phyloP scores from a whole-genome alignment of 495 filamentous ascomycete species.

The Thermochaetoides thermophila region DNA sequence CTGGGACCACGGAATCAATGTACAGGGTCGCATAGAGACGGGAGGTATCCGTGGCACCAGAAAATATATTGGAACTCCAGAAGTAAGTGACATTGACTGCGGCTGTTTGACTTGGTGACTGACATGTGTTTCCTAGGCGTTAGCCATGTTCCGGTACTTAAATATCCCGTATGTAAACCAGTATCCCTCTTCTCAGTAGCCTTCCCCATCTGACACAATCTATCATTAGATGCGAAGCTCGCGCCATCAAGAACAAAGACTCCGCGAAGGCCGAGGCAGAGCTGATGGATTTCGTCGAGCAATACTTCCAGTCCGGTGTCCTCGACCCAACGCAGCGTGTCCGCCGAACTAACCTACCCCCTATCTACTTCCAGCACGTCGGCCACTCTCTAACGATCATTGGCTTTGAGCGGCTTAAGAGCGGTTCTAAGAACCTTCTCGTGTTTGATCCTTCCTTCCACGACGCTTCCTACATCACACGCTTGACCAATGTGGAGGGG shows the following conservation, averaged over 20 bases:
- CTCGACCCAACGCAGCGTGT: slow-evolving; percentile 36
- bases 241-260: slow-evolving; percentile 22
- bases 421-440: slow-evolving; percentile 56
- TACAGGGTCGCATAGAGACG: slow-evolving; percentile 59
- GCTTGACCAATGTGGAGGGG: slow-evolving; percentile 33
- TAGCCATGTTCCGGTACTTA: slow-evolving; percentile 60
- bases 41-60: slow-evolving; percentile 77
- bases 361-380: slow-evolving; percentile 82
- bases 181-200: no score
- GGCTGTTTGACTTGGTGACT: not conserved
- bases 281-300: slow-evolving; percentile 53
- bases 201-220: no score
- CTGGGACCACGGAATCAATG: slow-evolving; percentile 79
- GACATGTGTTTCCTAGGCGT: slow-evolving; percentile 39
- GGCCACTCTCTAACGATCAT: slow-evolving; percentile 89
- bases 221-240: slow-evolving; percentile 26
- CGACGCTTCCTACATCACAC: slow-evolving; percentile 46
- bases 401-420: slow-evolving; percentile 55
- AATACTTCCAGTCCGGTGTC: slow-evolving; percentile 50
- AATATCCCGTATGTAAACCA: slow-evolving; percentile 29
- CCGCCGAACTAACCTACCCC: slow-evolving; percentile 52
- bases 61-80: slow-evolving; percentile 92
- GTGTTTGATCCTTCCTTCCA: slow-evolving; percentile 85
- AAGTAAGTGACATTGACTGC: slow-evolving; percentile 37
- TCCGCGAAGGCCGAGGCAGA: slow-evolving; percentile 17